Conservation (phyloP, 495 filamentous ascomycete species). For the Xylaria venustula region DNA sequence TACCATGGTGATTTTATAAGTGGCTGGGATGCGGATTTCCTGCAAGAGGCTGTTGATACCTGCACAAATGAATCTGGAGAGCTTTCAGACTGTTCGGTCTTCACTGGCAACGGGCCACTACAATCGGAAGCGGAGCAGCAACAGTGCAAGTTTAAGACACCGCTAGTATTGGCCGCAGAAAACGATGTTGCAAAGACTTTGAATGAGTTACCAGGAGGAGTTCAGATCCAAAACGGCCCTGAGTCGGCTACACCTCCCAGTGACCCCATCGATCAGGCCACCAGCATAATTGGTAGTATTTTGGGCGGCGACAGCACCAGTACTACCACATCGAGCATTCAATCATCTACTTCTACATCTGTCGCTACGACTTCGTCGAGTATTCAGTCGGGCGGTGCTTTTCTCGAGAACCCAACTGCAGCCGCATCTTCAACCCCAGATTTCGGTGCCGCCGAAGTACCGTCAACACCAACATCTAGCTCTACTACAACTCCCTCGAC, state of each 20-base stretch:
- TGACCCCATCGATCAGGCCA: constrained; percentile 14
- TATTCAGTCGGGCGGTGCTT: constrained; percentile 20
- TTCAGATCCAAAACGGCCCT: constrained; percentile 36
- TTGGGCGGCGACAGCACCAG: constrained; percentile 15
- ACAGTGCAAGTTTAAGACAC: constrained; percentile 36
- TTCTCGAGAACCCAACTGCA: constrained; percentile 15
- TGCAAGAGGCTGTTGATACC: constrained; percentile 56
- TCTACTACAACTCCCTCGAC: neutral
- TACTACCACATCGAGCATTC: constrained; percentile 8
- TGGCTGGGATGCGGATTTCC: constrained; percentile 68
- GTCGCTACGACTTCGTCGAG: constrained; percentile 4
- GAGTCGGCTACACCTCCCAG: constrained; percentile 29
- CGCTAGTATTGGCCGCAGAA: constrained; percentile 31
- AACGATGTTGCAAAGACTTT: constrained; percentile 30
- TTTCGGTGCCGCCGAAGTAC: constrained; percentile 22
- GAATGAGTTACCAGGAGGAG: constrained; percentile 37
- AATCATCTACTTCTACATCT: constrained; percentile 6
- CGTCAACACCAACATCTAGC: constrained; percentile 8
- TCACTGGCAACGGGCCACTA: constrained; percentile 38
- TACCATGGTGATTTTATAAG: constrained; percentile 86
- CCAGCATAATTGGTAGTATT: constrained; percentile 19
- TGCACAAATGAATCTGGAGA: constrained; percentile 54
- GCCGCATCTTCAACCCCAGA: constrained; percentile 8
- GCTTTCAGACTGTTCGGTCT: constrained; percentile 56
- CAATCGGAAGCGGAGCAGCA: constrained; percentile 34